Conservation (phyloP, 2,329 filamentous ascomycete genomes). For the Leptographium wingfieldii region DNA sequence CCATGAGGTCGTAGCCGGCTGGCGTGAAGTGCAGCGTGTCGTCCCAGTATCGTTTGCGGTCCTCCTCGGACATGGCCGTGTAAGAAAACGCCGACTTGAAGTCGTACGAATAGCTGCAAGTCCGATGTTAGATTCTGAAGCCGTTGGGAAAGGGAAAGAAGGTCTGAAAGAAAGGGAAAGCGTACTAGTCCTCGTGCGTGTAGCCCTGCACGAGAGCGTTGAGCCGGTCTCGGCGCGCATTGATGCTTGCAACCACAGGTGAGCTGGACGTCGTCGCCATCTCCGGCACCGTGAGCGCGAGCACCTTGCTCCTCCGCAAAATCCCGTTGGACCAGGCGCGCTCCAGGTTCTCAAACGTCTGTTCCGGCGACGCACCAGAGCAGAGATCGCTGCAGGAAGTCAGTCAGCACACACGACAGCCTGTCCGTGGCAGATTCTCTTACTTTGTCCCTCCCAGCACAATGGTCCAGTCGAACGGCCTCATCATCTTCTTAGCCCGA, state of each 20-base stretch:
- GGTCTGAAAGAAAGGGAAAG: background rate
- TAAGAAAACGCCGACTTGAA: constrained; percentile 42
- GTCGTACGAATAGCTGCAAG: constrained; percentile 40
- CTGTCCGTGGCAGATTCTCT: background rate
- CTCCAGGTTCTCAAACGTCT: constrained; percentile 37
- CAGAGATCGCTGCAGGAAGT: constrained; percentile 32
- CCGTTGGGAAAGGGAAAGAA: background rate
- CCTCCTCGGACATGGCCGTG: constrained; percentile 30
- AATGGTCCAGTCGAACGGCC: constrained; percentile 45
- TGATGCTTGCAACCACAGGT: background rate
- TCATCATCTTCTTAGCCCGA: background rate
- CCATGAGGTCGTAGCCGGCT: constrained; percentile 50
- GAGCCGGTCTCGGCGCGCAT: constrained; percentile 19
- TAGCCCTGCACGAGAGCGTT: constrained; percentile 41
- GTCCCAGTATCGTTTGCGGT: constrained; percentile 42
- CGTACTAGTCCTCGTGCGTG: constrained; percentile 36
- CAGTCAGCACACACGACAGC: background rate
- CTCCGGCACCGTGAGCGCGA: constrained; percentile 52
- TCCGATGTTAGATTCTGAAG: background rate
- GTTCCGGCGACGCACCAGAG: constrained; percentile 21
- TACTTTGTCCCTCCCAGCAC: constrained; percentile 51
- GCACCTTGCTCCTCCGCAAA: constrained; percentile 36
- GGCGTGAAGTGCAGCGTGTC: constrained; percentile 47
- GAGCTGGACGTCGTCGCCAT: constrained; percentile 17
- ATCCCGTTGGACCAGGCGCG: constrained; percentile 38